Percentiles rank a stretch among this genome's conserved stretches.
phyloP scores from a whole-genome alignment of 2,329 filamentous ascomycete species.

The Pleomassaria siparia region DNA sequence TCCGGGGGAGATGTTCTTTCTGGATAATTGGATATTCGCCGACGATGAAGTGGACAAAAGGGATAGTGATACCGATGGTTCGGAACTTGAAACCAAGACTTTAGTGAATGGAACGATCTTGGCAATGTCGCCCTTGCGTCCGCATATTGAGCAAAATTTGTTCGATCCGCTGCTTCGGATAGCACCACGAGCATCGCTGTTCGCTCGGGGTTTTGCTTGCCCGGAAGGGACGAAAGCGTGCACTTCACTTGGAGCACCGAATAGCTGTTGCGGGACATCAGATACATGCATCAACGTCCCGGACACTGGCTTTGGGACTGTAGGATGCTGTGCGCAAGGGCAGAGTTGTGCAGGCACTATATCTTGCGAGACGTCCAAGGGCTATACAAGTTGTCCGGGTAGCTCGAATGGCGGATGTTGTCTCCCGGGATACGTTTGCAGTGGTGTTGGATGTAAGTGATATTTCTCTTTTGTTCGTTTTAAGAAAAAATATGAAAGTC shows the following conservation, averaged over 20 bases:
- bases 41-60: constrained; percentile 19
- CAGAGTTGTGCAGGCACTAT: constrained; percentile 65
- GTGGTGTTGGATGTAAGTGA: constrained; percentile 68
- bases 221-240: constrained; percentile 68
- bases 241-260: constrained; percentile 62
- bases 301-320: constrained; percentile 64
- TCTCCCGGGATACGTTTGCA: constrained; percentile 69
- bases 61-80: no score
- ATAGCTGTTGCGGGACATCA: constrained; percentile 71
- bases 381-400: constrained; percentile 65
- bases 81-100: neutral
- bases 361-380: constrained; percentile 59
- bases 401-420: constrained; percentile 74
- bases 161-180: constrained; percentile 42
- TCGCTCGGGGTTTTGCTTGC: constrained; percentile 65
- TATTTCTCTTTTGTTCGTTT: neutral
- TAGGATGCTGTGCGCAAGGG: constrained; percentile 74
- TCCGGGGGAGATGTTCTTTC: constrained; percentile 71
- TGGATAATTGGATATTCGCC: constrained; percentile 62
- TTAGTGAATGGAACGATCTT: constrained; percentile 24
- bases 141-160: constrained; percentile 33
- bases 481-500: neutral
- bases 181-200: constrained; percentile 37
- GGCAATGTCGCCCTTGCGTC: constrained; percentile 29
- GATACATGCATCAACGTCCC: constrained; percentile 67